Evolutionary conservation across 1,139 yeast genomes (phyloP), one percentile per base, ranked within the genome.

Genomic region (Kodamaea alishanica): DNA sequence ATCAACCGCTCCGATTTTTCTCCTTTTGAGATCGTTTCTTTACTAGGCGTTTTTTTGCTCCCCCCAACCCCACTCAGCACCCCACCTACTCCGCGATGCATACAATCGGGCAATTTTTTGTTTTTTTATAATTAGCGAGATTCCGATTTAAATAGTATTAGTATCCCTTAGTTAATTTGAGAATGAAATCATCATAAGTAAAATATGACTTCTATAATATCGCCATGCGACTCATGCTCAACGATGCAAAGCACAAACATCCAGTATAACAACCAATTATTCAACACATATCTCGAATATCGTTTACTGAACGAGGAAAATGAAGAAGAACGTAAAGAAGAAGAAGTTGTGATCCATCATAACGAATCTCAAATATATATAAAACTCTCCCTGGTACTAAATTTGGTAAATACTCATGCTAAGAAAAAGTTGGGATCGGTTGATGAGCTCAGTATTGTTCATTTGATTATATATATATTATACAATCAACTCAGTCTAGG

Each of bases 381-480:
- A 36, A 43, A 44, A 28, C 35, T 48, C 8, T 44, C 45, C 26
- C 46, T 44, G 33, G 47, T 50, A 7, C 38, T 42, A 25, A 44
- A 46, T 37, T 42, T 50, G 24, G 41, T 49, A 38, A 43, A 42
- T 38, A 32, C 51, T 10, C 41, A 43, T 30, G 39, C 45, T 20
- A n/a, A 32, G n/a, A 27, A n/a, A 3, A 32, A 39, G 9, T 25
- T 45, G 26, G 34, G 33, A 3, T 26, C 36, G 27, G 37, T 37
- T 3, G 44, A 41, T 11, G 34, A 41, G 2, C 34, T 50, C 29
- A 47, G 50, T 30, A 30, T 43, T 27, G 46, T 45, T 39, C 53
- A 49, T 35, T 38, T 50, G 15, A 43, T 50, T 24, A 42, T 49
- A 12, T 50, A 49, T 39, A 38, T 50, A 11, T 45, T 41, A 32